Evolutionary conservation across 2,329 filamentous ascomycete species (phyloP), one percentile per base, ranked within the genome.

Genomic region (Penicillium sp.): DNA sequence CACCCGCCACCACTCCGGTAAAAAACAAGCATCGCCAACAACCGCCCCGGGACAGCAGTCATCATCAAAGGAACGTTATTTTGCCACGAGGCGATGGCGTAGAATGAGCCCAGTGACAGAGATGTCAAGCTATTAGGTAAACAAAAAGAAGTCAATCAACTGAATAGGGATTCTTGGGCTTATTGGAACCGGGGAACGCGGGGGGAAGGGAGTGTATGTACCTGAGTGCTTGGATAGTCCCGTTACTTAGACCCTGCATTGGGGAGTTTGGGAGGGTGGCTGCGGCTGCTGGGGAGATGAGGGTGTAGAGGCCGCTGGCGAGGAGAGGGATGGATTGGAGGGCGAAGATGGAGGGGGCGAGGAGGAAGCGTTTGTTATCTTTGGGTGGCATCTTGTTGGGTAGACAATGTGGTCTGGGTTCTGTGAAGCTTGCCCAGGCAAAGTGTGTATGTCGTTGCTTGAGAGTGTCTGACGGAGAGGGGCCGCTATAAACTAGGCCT

Each of bases 11-110:
- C 59, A 49, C 47, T 54, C 4, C 57, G 52, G 38, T 59, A 28
- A 42, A 66, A 65, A 3, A 65, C 61, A 14, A 62, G 50, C 3
- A 61, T 55, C 0, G 63, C 64, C 37, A 66, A 35, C 10, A 66
- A 43, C n/a, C 64, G 59, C 0, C 64, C 63, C 14, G 63, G 60
- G 7, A 66, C 39, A 7, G 63, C 55, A 5, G 53, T 59, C 31
- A 62, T 39, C 60, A 66, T 65, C 57, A 66, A 63, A 0, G 64
- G 63, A n/a, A 61, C 59, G 20, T 66, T 66, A 51, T 66, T 63
- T 35, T 66, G 64, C 22, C 59, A 66, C 5, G 64, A 51, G 1
- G 64, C 63, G 20, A 66, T 58, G 4, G 53, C 56, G 53, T 65
- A 61, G 50, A 61, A 66, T 10, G 60, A 49, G 2, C 58, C 64